phyloP scores from a whole-genome alignment of 2,329 filamentous ascomycete genomes.

The Huntiella decipiens region DNA sequence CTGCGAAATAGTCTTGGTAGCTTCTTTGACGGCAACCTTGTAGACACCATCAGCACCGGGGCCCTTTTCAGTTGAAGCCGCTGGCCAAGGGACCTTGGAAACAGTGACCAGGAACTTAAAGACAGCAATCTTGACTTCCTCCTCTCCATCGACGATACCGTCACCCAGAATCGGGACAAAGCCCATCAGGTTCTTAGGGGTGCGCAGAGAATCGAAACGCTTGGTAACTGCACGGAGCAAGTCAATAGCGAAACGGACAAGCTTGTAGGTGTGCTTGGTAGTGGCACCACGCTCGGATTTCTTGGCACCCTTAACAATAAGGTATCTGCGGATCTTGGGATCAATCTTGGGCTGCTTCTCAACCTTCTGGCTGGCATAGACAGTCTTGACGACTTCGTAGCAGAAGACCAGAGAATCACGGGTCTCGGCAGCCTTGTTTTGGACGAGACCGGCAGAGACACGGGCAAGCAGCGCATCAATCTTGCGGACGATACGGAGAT shows the following conservation, averaged over 20 bases:
- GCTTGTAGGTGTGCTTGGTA: conserved; percentile 68
- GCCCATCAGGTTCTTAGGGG: conserved; percentile 57
- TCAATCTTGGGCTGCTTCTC: conserved; percentile 36
- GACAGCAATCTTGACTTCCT: conserved; percentile 80
- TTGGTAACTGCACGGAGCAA: conserved; percentile 69
- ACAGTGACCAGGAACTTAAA: conserved; percentile 73
- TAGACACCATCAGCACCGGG: conserved; percentile 45
- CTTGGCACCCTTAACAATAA: conserved; percentile 63
- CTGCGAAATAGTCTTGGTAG: conserved; percentile 59
- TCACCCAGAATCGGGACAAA: conserved; percentile 85
- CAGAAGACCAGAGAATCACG: conserved; percentile 82
- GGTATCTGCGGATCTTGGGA: conserved; percentile 48
- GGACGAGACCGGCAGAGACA: conserved; percentile 63
- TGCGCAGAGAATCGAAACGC: conserved; percentile 68
- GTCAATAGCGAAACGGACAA: conserved; percentile 74
- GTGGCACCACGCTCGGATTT: conserved; percentile 54
- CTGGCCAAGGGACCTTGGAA: conserved; percentile 61
- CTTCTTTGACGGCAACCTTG: conserved; percentile 69
- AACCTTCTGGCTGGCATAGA: conserved; percentile 46
- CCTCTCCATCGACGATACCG: conserved; percentile 62
- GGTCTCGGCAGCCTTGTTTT: conserved; percentile 60
- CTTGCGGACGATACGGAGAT: conserved; percentile 66
- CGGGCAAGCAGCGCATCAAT: conserved; percentile 75
- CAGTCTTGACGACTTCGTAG: conserved; percentile 80
- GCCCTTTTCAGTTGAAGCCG: conserved; percentile 24